Evolutionary conservation across 495 filamentous ascomycete species (phyloP).

Genomic region (Tuber umbilicatum): DNA sequence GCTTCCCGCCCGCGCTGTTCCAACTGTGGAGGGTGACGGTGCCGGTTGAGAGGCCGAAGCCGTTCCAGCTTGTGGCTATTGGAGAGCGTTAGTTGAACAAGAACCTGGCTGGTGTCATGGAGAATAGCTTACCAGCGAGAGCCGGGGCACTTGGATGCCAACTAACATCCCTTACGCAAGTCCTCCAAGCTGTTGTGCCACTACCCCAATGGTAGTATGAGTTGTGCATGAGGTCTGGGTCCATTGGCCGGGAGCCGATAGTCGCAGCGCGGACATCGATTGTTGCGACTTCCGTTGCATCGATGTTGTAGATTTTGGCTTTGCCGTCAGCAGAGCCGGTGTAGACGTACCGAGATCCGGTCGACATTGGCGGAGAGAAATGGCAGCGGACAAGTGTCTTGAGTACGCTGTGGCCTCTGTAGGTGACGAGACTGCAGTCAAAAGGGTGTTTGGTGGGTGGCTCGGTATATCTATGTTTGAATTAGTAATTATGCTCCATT

Average conservation of each 20-base stretch:
- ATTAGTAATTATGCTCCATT: neutral
- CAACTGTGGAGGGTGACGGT: conserved; percentile 63
- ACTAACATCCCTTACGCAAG: conserved; percentile 83
- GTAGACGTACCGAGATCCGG: conserved; percentile 88
- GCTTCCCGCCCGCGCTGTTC: conserved; percentile 46
- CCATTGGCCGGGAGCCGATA: conserved; percentile 15
- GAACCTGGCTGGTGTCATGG: neutral
- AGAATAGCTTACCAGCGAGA: conserved; percentile 60
- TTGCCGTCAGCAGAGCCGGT: conserved; percentile 79
- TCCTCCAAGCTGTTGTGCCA: conserved; percentile 55
- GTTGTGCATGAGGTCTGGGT: neutral
- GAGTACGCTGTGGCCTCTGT: conserved; percentile 78
- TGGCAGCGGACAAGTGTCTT: conserved; percentile 91
- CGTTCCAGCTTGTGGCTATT: conserved; percentile 65
- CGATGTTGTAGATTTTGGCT: conserved; percentile 88
- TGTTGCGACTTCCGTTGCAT: conserved; percentile 74
- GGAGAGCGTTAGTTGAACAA: conserved; percentile 3
- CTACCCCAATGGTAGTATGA: conserved; percentile 38
- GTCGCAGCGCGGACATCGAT: conserved; percentile 73
- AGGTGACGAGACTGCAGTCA: conserved; percentile 90
- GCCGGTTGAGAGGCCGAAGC: conserved; percentile 57
- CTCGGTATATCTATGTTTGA: conserved; percentile 55
- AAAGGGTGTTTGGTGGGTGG: conserved; percentile 60
- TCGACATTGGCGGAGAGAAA: conserved; percentile 83
- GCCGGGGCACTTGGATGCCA: conserved; percentile 92